These are phyloP conservation scores for Sclerotinia borealis DNA, from an alignment of 2,329 filamentous ascomycete species.

Conservation along the genomic window DNA sequence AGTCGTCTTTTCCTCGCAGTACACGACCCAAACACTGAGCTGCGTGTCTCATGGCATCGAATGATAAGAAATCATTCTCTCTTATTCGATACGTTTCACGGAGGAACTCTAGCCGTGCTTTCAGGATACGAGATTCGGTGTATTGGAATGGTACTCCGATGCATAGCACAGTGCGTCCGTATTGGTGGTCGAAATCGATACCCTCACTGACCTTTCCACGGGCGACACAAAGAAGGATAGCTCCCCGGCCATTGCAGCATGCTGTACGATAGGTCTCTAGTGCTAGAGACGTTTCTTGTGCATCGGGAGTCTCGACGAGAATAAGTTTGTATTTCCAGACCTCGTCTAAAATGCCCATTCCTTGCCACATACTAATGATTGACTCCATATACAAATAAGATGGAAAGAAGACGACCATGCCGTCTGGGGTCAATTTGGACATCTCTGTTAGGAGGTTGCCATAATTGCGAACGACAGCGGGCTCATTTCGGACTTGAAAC, in stretches of 20 bases:
- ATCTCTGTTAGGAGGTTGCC: conserved; percentile 92
- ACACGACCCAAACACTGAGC: conserved; percentile 95
- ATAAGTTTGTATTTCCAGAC: conserved; percentile 99
- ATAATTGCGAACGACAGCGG: conserved; percentile 94
- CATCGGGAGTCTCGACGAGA: conserved; percentile 93
- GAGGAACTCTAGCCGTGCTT: conserved; percentile 92
- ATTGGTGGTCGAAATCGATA: conserved; percentile 99
- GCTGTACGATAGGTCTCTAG: conserved; percentile 96
- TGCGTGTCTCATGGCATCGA: conserved; percentile 98
- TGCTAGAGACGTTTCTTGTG: conserved; percentile 91
- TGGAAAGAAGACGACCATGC: conserved; percentile 98
- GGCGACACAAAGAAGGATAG: conserved; percentile 88
- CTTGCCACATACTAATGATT: conserved; percentile 98
- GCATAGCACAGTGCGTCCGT: conserved; percentile 89
- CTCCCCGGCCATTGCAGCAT: conserved; percentile 93
- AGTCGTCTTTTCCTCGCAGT: conserved; percentile 92
- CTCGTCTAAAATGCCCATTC: conserved; percentile 94
- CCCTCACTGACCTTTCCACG: conserved; percentile 96
- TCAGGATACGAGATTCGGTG: conserved; percentile 93
- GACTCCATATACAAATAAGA: conserved; percentile 99
- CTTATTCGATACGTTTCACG: conserved; percentile 94
- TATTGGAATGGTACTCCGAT: conserved; percentile 99
- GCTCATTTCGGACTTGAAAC: conserved; percentile 93
- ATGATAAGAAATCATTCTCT: conserved; percentile 95
- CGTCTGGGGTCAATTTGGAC: conserved; percentile 90